Conservation (phyloP, 768 basidiomycete species). For the Tubosaeta brunneosetosa region DNA sequence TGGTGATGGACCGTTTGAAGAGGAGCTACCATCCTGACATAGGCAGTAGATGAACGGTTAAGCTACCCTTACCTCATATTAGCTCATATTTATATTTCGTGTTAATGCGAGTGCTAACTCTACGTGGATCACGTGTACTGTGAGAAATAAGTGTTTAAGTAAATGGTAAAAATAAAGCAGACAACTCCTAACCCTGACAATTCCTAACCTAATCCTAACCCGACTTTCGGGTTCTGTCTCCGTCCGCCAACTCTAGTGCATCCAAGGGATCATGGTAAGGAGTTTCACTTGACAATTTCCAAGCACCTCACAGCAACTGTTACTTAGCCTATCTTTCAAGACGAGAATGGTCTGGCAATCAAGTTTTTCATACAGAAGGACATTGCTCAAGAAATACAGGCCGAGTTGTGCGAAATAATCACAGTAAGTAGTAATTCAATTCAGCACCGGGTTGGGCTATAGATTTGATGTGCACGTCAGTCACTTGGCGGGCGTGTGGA, state of each 20-base stretch:
- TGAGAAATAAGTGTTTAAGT: not conserved
- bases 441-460: not conserved
- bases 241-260: not conserved
- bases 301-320: slow-evolving; percentile 1
- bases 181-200: slow-evolving; percentile 20
- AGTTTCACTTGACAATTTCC: not conserved
- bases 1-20: slow-evolving; percentile 3
- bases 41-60: not conserved
- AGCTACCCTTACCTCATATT: slow-evolving; percentile 2
- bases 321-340: slow-evolving; percentile 67
- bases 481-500: slow-evolving; percentile 74
- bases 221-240: slow-evolving; percentile 27
- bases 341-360: slow-evolving; percentile 58
- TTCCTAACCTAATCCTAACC: slow-evolving; percentile 29
- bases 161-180: too few species aligned
- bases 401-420: slow-evolving; percentile 70
- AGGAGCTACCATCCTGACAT: slow-evolving; percentile 5
- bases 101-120: too few species aligned
- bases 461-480: slow-evolving; percentile 32
- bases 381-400: slow-evolving; percentile 60
- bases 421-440: slow-evolving; percentile 50
- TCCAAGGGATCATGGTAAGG: slow-evolving; percentile 20
- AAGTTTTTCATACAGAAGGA: slow-evolving; percentile 87
- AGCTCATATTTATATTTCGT: slow-evolving; percentile 10
- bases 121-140: too few species aligned